Percentiles rank a stretch among this genome's conserved stretches.
phyloP scores from a whole-genome alignment of 805 yeast genomes.

The Candida andamanensis region DNA sequence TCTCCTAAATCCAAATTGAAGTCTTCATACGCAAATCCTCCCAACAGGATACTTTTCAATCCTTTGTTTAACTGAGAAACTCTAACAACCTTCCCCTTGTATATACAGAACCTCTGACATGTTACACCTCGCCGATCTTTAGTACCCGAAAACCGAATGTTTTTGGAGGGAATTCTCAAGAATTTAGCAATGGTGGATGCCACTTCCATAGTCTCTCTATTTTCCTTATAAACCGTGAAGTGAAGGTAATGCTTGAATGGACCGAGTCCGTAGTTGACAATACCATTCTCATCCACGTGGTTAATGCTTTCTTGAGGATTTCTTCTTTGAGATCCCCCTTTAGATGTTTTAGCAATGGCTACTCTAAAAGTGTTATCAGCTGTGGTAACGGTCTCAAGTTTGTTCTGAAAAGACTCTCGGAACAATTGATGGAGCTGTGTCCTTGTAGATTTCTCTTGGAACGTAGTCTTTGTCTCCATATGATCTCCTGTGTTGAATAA shows the following conservation, averaged over 20 bases:
- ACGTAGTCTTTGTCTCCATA: constrained; percentile 52
- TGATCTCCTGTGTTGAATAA: constrained; percentile 51
- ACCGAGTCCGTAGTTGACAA: constrained; percentile 70
- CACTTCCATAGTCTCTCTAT: constrained; percentile 96
- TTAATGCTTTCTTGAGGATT: constrained; percentile 33
- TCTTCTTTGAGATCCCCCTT: constrained; percentile 29
- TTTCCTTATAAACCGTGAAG: constrained; percentile 84
- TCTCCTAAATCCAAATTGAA: constrained; percentile 71
- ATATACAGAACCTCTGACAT: constrained; percentile 71
- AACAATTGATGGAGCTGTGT: constrained; percentile 74
- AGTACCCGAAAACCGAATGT: constrained; percentile 85
- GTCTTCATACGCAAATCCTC: constrained; percentile 69
- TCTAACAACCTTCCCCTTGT: constrained; percentile 66
- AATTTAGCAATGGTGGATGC: constrained; percentile 69
- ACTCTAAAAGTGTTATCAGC: constrained; percentile 60
- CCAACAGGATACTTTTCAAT: constrained; percentile 71
- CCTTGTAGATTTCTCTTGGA: constrained; percentile 67
- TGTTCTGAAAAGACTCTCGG: constrained; percentile 67
- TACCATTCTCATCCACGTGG: constrained; percentile 45
- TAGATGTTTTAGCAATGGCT: constrained; percentile 43
- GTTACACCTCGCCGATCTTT: constrained; percentile 96
- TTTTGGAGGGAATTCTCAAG: constrained; percentile 66
- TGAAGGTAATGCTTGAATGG: constrained; percentile 63
- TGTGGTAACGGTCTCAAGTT: constrained; percentile 76
- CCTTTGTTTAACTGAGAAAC: constrained; percentile 71